Conservation (phyloP, 306 rosid species). For the Corylus heterophylla region DNA sequence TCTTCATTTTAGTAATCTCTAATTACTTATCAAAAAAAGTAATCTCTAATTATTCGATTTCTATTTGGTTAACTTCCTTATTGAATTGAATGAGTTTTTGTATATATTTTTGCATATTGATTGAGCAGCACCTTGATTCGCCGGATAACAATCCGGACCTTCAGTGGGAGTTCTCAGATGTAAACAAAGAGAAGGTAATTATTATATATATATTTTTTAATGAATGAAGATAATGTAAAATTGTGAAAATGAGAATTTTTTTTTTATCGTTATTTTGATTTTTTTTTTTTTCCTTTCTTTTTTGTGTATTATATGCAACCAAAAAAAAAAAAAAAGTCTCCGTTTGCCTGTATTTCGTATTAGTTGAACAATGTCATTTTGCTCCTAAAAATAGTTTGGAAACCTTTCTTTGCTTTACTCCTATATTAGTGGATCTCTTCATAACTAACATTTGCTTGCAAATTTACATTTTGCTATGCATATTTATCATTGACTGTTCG, state of each 20-base stretch:
- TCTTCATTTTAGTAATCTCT: neutral
- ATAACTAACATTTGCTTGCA: neutral
- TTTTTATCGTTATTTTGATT: neutral
- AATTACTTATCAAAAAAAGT: neutral
- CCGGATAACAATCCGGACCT: constrained; percentile 81
- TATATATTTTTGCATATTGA: constrained; percentile 16
- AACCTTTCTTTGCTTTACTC: neutral
- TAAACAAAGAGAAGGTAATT: constrained; percentile 66
- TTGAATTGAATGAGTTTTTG: constrained; percentile 3
- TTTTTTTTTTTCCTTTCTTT: neutral
- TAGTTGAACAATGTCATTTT: neutral
- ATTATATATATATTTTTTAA: neutral
- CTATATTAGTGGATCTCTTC: neutral
- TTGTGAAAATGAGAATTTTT: neutral
- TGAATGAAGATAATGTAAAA: too few species aligned
- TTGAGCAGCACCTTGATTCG: constrained; percentile 75
- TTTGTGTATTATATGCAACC: neutral
- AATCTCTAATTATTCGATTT: neutral
- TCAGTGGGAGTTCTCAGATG: constrained; percentile 73
- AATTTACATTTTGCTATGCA: neutral
- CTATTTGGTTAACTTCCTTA: neutral
- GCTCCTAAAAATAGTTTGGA: neutral
- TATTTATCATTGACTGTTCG: neutral
- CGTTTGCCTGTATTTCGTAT: neutral
- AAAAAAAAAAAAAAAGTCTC: neutral